Evolutionary conservation across 2,329 filamentous ascomycete species (phyloP).

Genomic region (Cytospora leucostoma): DNA sequence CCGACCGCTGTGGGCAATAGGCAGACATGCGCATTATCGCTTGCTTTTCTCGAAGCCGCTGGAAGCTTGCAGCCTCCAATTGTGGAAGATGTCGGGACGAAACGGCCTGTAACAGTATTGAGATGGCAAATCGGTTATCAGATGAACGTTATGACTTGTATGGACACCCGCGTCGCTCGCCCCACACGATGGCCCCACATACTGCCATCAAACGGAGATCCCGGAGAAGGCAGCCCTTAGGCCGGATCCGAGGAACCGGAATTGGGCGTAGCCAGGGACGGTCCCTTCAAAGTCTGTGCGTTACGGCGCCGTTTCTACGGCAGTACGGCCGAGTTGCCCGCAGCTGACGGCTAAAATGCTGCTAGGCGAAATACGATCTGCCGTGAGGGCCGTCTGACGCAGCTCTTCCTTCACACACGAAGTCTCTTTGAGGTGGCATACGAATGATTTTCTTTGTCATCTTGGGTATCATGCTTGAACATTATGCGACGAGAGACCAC

Average conservation of each 20-base stretch:
- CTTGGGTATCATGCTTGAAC: background rate
- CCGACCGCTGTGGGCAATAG: no score
- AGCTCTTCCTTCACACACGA: background rate
- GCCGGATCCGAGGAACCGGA: background rate
- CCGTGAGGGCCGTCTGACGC: background rate
- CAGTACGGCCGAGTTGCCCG: background rate
- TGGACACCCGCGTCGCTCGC: background rate
- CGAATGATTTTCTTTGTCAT: background rate
- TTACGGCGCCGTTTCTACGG: background rate
- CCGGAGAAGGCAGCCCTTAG: background rate
- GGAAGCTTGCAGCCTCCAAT: background rate
- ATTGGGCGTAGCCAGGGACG: background rate
- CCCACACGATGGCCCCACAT: background rate
- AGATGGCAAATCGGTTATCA: no score
- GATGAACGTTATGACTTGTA: no score
- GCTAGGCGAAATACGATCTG: background rate
- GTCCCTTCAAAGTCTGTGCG: background rate
- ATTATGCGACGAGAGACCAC: background rate
- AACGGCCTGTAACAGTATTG: no score
- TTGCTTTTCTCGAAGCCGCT: background rate
- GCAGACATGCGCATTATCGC: background rate
- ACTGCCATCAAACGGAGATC: background rate
- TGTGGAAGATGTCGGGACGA: no score
- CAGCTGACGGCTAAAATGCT: background rate
- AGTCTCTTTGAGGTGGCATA: background rate